Base-by-base conservation (phyloP, 257 asterid genomes). In the Lycium barbarum region DNA sequence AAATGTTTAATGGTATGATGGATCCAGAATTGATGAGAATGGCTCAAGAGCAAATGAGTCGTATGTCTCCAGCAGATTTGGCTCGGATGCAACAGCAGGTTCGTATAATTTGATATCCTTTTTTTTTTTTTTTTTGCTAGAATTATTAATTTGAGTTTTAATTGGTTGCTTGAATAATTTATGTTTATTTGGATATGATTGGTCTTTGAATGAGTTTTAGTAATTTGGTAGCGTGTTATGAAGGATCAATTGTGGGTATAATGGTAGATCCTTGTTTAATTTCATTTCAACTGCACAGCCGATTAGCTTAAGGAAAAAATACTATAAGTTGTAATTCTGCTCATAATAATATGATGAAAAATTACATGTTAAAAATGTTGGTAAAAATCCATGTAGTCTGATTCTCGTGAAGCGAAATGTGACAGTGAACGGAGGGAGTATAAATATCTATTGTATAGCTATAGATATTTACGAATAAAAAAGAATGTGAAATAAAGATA, bases 1-100 rank as follows among this genome's bases (percentile, higher is more conserved):
- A 73, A 26, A 93, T 94, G 96, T 91, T 92, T 59, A 92, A 93
- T 91, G 99, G 96, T 22, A 91, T 93, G 97, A 93, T 94, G 98
- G 98, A 96, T 92, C 99, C 99, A 71, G 98, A 95, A 71, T 47
- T 96, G 92, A 92, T 96, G 67, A 87, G 94, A 90, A 88, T 95
- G 86, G 99, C 99, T 79, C 99, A 96, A 90, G 99, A 96, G 90
- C 98, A 96, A 95, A 96, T 96, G 97, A 93, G 93, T 84, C 98
- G 98, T 83, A 96, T 96, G 99, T 93, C 99, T 9, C 98, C 99
- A 14, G 95, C 92, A 83, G 98, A 96, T 62, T 86, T 96, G 86
- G 98, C 99, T 68, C 91, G 95, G 88, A 93, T 96, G 84, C 99
- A 95, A 83, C 97, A 96, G 88, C 98, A 96, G 99, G 99, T 93